Evolutionary conservation across 75 land plant genomes (phyloP), one percentile per base, ranked within the genome.

Genomic region (Gnetum montanum): DNA sequence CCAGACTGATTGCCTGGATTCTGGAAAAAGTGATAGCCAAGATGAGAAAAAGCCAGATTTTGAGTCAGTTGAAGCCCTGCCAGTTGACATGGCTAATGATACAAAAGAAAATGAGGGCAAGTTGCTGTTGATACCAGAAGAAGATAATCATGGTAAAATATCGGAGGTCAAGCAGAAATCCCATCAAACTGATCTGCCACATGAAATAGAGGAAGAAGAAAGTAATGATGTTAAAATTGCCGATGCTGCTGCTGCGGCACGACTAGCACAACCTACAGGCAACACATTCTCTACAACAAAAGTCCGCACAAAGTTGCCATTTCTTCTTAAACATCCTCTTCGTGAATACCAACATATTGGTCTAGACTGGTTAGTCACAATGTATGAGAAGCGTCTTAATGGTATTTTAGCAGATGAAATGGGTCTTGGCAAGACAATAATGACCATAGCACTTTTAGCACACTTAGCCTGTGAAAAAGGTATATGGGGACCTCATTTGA

Each of bases 281-380:
- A 91, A 81, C 62, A 95, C 97, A 11, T 95, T 90, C 68, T 86
- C 84, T 11, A 95, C 99, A 22, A 95, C 99, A 8, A 86, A 86
- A 71, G 99, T 95, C 30, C 75, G 87, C 4, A 95, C 99, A 54
- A 90, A 90, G 64, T 69, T 95, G 54, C 99, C 99, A 45, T 95
- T 95, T 58, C 86, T 95, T 60, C 70, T 95, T 49, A 95, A 90
- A 68, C 71, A 78, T 49, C 73, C 99, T 31, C 85, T 95, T 49
- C 88, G 99, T 50, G 99, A 95, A 54, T 95, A 95, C 67, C 99
- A 95, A 54, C 99, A 95, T 61, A 95, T 95, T 60, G 99, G 99
- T 34, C 69, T 95, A 71, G 97, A 95, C 64, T 95, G 99, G 99
- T 73, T 95, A 50, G 99, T 90, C 24, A 90, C 99, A 13, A 95